A percentile compares a stretch with the other conserved stretches of the same genome.
Evolutionary conservation across 2,329 filamentous ascomycete genomes (phyloP).

Genomic region (Pseudopithomyces chartarum): DNA sequence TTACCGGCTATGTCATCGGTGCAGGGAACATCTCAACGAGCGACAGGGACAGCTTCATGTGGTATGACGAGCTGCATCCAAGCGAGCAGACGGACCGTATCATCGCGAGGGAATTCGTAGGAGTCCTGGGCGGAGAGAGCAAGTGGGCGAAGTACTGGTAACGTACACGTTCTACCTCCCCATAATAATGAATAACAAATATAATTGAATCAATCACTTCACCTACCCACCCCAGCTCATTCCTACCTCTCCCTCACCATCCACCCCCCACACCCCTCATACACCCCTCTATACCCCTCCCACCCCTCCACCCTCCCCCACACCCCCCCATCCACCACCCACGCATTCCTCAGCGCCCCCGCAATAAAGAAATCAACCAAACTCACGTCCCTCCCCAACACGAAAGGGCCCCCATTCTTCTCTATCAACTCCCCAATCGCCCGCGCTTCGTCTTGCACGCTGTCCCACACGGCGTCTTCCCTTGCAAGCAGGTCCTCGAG

Average conservation of each 20-base stretch:
- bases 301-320: constrained; percentile 11
- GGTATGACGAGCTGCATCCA: constrained; percentile 77
- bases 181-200: too few species aligned
- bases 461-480: constrained; percentile 36
- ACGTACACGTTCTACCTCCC: too few species aligned
- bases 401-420: constrained; percentile 45
- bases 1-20: constrained; percentile 59
- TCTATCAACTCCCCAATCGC: constrained; percentile 42
- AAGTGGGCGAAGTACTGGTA: constrained; percentile 54
- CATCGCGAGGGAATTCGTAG: constrained; percentile 62
- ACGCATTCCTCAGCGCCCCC: constrained; percentile 42
- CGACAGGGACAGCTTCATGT: constrained; percentile 65
- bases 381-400: constrained; percentile 44
- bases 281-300: constrained; percentile 11
- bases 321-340: constrained; percentile 65
- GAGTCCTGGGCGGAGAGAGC: constrained; percentile 57
- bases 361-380: constrained; percentile 50
- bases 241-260: constrained; percentile 13
- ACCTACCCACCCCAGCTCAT: not conserved
- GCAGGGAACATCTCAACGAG: constrained; percentile 54
- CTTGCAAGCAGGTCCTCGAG: constrained; percentile 46
- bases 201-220: too few species aligned
- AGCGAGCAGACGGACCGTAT: constrained; percentile 65
- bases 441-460: constrained; percentile 28
- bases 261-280: constrained; percentile 13